These are phyloP conservation scores for Penicillium griseofulvum DNA, from an alignment of 2,329 filamentous ascomycete genomes.

Conservation along the genomic window DNA sequence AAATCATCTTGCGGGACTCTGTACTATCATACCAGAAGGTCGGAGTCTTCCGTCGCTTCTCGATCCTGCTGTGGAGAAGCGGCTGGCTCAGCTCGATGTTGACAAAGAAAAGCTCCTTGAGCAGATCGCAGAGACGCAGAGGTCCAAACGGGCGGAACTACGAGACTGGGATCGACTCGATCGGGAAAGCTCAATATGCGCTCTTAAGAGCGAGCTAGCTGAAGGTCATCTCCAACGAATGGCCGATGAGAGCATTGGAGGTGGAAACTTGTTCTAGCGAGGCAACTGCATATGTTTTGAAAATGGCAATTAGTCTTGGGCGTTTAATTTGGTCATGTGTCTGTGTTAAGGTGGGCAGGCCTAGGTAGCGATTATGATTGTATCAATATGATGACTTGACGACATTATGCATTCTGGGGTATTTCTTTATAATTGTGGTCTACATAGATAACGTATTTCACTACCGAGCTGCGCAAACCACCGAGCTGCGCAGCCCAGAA, in stretches of 20 bases:
- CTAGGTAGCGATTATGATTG: not conserved
- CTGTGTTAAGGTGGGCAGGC: not conserved
- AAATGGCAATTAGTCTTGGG: not conserved
- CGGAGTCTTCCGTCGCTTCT: slow-evolving; percentile 39
- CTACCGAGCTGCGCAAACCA: no score
- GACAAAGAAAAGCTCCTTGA: slow-evolving; percentile 47
- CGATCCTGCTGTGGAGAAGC: slow-evolving; percentile 42
- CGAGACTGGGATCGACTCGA: slow-evolving; percentile 50
- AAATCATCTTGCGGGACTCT: slow-evolving; percentile 41
- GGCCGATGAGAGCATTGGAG: slow-evolving; percentile 44
- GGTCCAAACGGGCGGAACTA: slow-evolving; percentile 40
- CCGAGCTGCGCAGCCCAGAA: no score
- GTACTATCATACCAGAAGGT: slow-evolving; percentile 44
- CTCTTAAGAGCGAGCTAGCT: slow-evolving; percentile 48
- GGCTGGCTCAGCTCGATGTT: slow-evolving; percentile 45
- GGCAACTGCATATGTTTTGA: not conserved
- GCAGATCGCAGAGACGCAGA: slow-evolving; percentile 46
- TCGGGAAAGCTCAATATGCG: slow-evolving; percentile 47
- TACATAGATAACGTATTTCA: no score
- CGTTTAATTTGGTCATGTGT: not conserved
- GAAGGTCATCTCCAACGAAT: slow-evolving; percentile 49
- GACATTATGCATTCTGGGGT: not conserved
- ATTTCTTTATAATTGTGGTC: not conserved
- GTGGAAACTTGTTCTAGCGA: slow-evolving; percentile 37
- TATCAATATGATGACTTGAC: slow-evolving; percentile 2